phyloP scores from a whole-genome alignment of 1,284 basidiomycete species.

The Malassezia pachydermatis region DNA sequence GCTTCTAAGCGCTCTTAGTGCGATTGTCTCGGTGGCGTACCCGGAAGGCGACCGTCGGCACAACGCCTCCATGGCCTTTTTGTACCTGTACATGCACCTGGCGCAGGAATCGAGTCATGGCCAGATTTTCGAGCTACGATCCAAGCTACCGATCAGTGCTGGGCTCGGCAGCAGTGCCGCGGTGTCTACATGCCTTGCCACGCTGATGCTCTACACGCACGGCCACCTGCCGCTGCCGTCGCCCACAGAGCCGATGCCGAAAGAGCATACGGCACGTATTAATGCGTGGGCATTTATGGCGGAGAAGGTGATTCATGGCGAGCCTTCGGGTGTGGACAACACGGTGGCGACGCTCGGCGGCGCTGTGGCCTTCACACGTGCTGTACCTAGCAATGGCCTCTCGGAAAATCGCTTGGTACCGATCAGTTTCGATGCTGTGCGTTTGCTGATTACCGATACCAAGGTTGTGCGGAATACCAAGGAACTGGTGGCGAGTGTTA shows the following conservation, averaged over 20 bases:
- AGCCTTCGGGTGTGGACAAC: constrained; percentile 95
- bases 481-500: constrained; percentile 79
- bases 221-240: constrained; percentile 53
- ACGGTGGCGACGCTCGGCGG: constrained; percentile 87
- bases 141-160: constrained; percentile 95
- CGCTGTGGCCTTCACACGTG: constrained; percentile 76
- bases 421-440: constrained; percentile 58
- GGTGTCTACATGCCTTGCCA: constrained; percentile 75
- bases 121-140: constrained; percentile 71
- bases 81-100: constrained; percentile 87
- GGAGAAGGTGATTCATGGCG: constrained; percentile 95
- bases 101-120: constrained; percentile 56
- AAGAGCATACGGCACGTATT: constrained; percentile 60
- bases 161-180: constrained; percentile 95
- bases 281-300: constrained; percentile 89
- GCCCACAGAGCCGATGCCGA: constrained; percentile 5
- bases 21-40: constrained; percentile 29
- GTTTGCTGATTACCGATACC: constrained; percentile 86
- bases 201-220: constrained; percentile 58
- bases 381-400: constrained; percentile 56
- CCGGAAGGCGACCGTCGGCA: constrained; percentile 48
- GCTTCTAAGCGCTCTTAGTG: constrained; percentile 25
- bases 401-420: constrained; percentile 66
- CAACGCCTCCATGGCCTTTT: constrained; percentile 68
- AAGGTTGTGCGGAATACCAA: constrained; percentile 87